Conservation (phyloP, 352 stramenopile species). For the Pythium brassicae region DNA sequence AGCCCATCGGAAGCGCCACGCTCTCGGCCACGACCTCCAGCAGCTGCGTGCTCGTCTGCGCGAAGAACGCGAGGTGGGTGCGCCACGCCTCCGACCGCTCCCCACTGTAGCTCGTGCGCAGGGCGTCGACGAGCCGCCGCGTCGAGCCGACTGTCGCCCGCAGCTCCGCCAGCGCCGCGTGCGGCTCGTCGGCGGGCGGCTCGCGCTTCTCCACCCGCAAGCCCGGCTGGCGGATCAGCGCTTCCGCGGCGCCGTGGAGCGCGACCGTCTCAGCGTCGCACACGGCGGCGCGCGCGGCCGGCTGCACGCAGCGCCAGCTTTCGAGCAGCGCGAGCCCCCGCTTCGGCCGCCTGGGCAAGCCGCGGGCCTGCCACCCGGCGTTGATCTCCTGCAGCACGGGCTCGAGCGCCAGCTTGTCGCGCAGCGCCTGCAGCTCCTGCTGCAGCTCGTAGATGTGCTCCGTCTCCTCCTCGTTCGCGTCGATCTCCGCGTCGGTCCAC, state of each 20-base stretch:
- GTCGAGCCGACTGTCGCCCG: background rate
- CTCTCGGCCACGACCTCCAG: slow-evolving; percentile 2
- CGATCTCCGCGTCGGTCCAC: slow-evolving; percentile 50
- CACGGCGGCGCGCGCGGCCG: slow-evolving; percentile 17
- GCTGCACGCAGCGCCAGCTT: slow-evolving; percentile 12
- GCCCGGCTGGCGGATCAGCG: slow-evolving; percentile 39
- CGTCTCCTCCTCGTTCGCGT: slow-evolving; percentile 33
- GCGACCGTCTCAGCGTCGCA: slow-evolving; percentile 34
- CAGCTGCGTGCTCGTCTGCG: slow-evolving; percentile 16
- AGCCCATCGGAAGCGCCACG: background rate
- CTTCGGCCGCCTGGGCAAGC: slow-evolving; percentile 1
- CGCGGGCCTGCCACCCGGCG: slow-evolving; percentile 6
- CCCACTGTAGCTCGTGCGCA: slow-evolving; percentile 7
- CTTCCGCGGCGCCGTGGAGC: slow-evolving; percentile 33
- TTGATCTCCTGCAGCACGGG: slow-evolving; percentile 1
- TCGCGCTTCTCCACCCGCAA: slow-evolving; percentile 12
- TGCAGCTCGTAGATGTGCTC: slow-evolving; percentile 43
- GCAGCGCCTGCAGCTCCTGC: slow-evolving; percentile 18
- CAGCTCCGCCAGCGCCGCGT: slow-evolving; percentile 1
- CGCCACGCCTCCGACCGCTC: slow-evolving; percentile 6
- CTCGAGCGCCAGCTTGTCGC: slow-evolving; percentile 24
- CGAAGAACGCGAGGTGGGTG: slow-evolving; percentile 9
- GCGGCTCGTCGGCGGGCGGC: background rate
- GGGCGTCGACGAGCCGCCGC: slow-evolving; percentile 1
- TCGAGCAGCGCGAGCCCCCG: slow-evolving; percentile 1